A percentile compares a stretch with the other conserved stretches of the same genome.
Conservation (phyloP, 495 filamentous ascomycete genomes). For the Trichoderma gamsii region DNA sequence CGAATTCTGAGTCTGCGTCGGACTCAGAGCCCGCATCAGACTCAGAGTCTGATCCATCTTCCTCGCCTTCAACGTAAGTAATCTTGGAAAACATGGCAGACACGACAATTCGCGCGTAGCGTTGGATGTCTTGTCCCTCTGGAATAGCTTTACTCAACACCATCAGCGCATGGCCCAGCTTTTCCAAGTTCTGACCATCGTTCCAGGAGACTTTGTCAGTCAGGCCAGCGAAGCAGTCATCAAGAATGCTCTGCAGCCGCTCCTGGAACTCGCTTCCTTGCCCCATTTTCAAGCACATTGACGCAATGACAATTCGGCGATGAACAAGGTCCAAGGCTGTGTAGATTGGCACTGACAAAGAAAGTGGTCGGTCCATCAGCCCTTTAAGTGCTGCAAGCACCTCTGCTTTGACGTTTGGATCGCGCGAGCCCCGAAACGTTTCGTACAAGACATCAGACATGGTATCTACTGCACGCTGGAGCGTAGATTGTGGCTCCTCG, state of each 20-base stretch:
- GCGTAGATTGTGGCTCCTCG: conserved; percentile 14
- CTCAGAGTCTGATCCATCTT: not conserved
- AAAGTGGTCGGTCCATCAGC: conserved; percentile 11
- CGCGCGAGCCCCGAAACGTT: conserved; percentile 13
- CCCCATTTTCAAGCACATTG: conserved; percentile 23
- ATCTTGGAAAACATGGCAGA: conserved; percentile 22
- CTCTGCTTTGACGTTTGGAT: conserved; percentile 14
- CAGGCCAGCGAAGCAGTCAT: conserved; percentile 20
- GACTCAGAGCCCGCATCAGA: not conserved
- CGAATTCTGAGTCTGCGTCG: too few relatives aligned
- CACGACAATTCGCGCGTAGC: conserved; percentile 22
- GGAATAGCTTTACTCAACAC: conserved; percentile 7
- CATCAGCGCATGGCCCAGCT: conserved; percentile 20
- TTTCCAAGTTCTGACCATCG: conserved; percentile 18
- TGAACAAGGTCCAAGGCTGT: conserved; percentile 3
- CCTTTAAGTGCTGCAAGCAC: conserved; percentile 9
- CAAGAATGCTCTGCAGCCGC: conserved; percentile 19
- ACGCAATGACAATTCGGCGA: conserved; percentile 18
- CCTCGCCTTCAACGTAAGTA: conserved; percentile 16
- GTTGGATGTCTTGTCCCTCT: conserved; percentile 18
- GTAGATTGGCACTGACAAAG: not conserved
- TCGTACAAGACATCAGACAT: conserved; percentile 17
- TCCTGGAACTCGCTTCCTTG: conserved; percentile 21
- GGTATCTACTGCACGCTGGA: conserved; percentile 1
- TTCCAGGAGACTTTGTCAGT: conserved; percentile 24